Evolutionary conservation across 2,329 filamentous ascomycete genomes (phyloP).

Genomic region (Penicillium fuscoglaucum): DNA sequence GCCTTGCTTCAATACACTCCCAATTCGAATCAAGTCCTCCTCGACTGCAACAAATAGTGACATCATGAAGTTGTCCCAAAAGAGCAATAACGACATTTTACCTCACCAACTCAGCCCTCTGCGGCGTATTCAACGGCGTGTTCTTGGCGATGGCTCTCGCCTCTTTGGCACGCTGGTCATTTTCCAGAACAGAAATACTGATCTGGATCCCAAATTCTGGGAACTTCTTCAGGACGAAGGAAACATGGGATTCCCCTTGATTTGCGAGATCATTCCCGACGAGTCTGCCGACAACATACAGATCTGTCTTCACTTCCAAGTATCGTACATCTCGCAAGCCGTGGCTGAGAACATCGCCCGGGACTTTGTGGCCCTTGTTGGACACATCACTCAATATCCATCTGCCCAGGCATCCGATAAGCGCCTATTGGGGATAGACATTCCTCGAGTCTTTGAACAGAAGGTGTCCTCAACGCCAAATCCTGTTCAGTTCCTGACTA

Average conservation of each 20-base stretch:
- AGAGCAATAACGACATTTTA: conserved; percentile 61
- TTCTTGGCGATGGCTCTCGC: conserved; percentile 48
- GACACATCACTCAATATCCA: conserved; percentile 37
- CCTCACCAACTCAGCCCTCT: conserved; percentile 74
- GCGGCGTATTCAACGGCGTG: conserved; percentile 64
- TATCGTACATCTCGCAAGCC: conserved; percentile 24
- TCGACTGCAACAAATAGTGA: conserved; percentile 53
- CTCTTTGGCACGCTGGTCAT: conserved; percentile 82
- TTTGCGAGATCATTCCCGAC: conserved; percentile 70
- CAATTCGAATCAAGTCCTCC: conserved; percentile 62
- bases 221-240: conserved; percentile 52
- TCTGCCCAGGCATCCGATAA: conserved; percentile 33
- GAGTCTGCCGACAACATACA: conserved; percentile 53
- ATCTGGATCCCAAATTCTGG: conserved; percentile 54
- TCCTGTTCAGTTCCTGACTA: conserved; percentile 2
- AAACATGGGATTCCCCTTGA: conserved; percentile 67
- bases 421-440: conserved; percentile 18
- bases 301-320: conserved; percentile 64
- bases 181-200: conserved; percentile 62
- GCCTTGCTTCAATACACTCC: conserved; percentile 89
- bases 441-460: conserved; percentile 31
- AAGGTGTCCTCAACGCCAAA: conserved; percentile 8
- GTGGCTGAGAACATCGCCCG: conserved; percentile 28
- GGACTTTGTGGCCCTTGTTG: conserved; percentile 35
- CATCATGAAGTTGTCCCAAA: conserved; percentile 62